Percentiles rank a stretch among this genome's conserved stretches.
phyloP scores from a whole-genome alignment of 768 basidiomycete genomes.

The Auricularia sp. region DNA sequence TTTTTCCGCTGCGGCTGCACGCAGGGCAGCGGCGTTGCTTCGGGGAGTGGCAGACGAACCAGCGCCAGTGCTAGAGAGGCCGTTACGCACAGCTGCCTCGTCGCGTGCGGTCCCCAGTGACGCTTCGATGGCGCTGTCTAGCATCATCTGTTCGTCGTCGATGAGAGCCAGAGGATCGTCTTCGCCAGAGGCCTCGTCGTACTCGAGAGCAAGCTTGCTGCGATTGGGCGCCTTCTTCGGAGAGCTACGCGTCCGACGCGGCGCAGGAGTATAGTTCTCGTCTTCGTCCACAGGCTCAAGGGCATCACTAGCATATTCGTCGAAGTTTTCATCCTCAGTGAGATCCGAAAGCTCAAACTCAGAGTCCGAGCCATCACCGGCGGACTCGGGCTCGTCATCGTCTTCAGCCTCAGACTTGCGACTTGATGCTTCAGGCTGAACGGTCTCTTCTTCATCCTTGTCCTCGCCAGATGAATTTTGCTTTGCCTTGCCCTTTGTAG shows the following conservation, averaged over 20 bases:
- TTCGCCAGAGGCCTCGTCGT: conserved; percentile 1
- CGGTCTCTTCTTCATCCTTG: no score
- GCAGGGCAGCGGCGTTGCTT: conserved; percentile 30
- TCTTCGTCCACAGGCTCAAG: conserved; percentile 14
- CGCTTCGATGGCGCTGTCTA: conserved; percentile 43
- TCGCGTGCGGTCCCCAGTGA: conserved; percentile 33
- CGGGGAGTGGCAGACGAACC: conserved; percentile 17
- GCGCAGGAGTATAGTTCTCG: conserved; percentile 2
- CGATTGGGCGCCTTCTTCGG: conserved; percentile 10
- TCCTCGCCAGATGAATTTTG: no score
- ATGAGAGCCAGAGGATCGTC: conserved; percentile 4
- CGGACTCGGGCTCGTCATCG: background rate
- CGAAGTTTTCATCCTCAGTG: conserved; percentile 25
- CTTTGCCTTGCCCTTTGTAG: background rate
- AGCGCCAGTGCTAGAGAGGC: conserved; percentile 19
- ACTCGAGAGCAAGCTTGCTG: conserved; percentile 11
- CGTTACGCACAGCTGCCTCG: conserved; percentile 19
- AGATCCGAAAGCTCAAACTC: conserved; percentile 40
- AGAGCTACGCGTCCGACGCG: conserved; percentile 1
- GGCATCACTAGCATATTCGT: conserved; percentile 15
- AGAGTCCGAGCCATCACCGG: conserved; percentile 37
- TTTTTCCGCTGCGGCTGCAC: conserved; percentile 47
- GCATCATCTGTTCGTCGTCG: conserved; percentile 41
- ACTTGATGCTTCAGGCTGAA: background rate
- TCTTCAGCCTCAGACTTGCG: background rate